Evolutionary conservation across 768 basidiomycete genomes (phyloP).

Genomic region (Hemileccinum rubropunctum): DNA sequence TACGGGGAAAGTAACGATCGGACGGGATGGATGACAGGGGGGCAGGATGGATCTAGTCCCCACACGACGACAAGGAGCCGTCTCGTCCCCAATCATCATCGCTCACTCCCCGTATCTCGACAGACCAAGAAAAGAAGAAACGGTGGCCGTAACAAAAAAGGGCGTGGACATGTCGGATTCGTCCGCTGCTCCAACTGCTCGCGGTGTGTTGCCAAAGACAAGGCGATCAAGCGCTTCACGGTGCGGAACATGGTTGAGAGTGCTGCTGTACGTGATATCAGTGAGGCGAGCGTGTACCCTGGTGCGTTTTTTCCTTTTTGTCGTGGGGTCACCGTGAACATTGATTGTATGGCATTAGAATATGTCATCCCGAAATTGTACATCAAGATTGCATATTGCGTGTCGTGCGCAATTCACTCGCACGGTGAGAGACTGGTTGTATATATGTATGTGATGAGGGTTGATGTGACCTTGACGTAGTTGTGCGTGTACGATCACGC

Average conservation of each 20-base stretch:
- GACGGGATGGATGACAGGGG: constrained; percentile 5
- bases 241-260: constrained; percentile 99
- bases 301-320: constrained; percentile 54
- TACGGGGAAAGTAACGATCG: not conserved
- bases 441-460: not conserved
- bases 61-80: not conserved
- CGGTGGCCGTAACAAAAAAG: constrained; percentile 98
- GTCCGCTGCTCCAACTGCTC: constrained; percentile 99
- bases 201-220: constrained; percentile 96
- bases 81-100: not conserved
- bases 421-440: constrained; percentile 63
- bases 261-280: constrained; percentile 96
- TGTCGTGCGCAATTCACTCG: constrained; percentile 98
- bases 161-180: constrained; percentile 92
- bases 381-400: constrained; percentile 98
- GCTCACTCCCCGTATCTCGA: constrained; percentile 1
- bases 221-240: constrained; percentile 99
- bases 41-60: constrained; percentile 10
- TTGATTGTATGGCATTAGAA: constrained; percentile 46
- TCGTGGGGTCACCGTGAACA: not conserved
- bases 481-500: constrained; percentile 96
- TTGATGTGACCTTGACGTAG: too few relatives aligned
- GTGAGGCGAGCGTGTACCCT: constrained; percentile 90
- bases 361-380: constrained; percentile 96
- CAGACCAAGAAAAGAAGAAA: constrained; percentile 99